These are phyloP conservation scores for Stemphylium beticola DNA, from an alignment of 2,329 filamentous ascomycete species.

Conservation along the genomic window DNA sequence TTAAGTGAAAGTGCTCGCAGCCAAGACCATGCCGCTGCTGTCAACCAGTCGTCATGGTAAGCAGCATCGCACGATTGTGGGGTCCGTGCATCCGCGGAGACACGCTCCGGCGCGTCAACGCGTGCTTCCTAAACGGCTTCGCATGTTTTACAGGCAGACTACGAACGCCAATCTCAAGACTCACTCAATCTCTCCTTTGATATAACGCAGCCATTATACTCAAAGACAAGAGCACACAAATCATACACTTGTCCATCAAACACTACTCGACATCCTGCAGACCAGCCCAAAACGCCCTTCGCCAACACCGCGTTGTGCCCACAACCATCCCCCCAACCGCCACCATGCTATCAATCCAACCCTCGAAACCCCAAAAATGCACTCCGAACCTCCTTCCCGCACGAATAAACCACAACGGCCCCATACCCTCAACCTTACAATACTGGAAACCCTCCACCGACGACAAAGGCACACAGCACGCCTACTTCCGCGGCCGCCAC, in stretches of 20 bases:
- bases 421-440: conserved; percentile 65
- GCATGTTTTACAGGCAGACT: not conserved
- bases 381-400: conserved; percentile 80
- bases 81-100: conserved; percentile 13
- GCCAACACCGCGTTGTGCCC: not conserved
- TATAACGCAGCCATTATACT: too few species aligned
- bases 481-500: conserved; percentile 70
- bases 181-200: too few species aligned
- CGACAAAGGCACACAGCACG: conserved; percentile 28
- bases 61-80: conserved; percentile 1
- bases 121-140: conserved; percentile 11
- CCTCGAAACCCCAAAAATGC: conserved; percentile 47
- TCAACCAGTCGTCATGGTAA: conserved; percentile 10
- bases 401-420: conserved; percentile 77
- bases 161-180: too few species aligned
- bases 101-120: conserved; percentile 26
- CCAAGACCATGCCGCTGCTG: not conserved
- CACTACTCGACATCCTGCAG: too few species aligned
- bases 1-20: not conserved
- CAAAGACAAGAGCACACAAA: not conserved
- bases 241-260: not conserved
- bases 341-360: conserved; percentile 55
- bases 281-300: not conserved
- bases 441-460: conserved; percentile 72
- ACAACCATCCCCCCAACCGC: not conserved